Percentiles rank a stretch among this genome's conserved stretches.
Conservation (phyloP, 1,284 basidiomycete species). For the Microbotryomycetes sp. region DNA sequence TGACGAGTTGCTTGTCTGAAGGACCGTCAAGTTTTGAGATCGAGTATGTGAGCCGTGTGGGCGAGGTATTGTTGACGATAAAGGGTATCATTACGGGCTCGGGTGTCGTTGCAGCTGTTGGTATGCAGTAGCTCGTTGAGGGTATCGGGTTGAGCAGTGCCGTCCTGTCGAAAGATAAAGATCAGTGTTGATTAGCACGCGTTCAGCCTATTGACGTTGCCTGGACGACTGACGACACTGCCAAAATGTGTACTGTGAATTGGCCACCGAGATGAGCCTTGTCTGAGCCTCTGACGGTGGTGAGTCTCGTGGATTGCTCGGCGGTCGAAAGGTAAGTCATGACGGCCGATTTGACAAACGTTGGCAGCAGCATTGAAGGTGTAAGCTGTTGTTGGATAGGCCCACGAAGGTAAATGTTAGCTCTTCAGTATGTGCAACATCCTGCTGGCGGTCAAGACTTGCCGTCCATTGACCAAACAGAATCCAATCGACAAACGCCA, state of each 20-base stretch:
- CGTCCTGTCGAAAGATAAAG: slow-evolving; percentile 49
- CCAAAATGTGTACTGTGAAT: slow-evolving; percentile 82
- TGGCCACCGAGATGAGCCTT: slow-evolving; percentile 66
- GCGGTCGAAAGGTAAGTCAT: slow-evolving; percentile 43
- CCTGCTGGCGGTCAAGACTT: slow-evolving; percentile 9
- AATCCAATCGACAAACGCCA: slow-evolving; percentile 60
- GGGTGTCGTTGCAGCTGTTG: slow-evolving; percentile 46
- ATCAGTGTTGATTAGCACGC: slow-evolving; percentile 7
- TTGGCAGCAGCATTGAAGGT: slow-evolving; percentile 28
- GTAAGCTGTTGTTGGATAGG: slow-evolving; percentile 47
- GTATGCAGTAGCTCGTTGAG: slow-evolving; percentile 60
- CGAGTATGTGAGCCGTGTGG: slow-evolving; percentile 65
- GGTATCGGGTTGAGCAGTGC: slow-evolving; percentile 68
- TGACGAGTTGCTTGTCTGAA: slow-evolving; percentile 16
- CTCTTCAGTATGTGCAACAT: background rate
- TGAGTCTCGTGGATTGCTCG: slow-evolving; percentile 43
- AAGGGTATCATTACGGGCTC: slow-evolving; percentile 61
- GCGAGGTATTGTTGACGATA: slow-evolving; percentile 84
- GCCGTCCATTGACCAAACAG: slow-evolving; percentile 55
- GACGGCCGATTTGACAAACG: slow-evolving; percentile 48
- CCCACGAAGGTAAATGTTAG: slow-evolving; percentile 9
- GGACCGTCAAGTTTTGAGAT: slow-evolving; percentile 60
- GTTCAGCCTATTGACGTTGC: background rate
- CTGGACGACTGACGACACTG: slow-evolving; percentile 47
- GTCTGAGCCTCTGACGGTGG: slow-evolving; percentile 42